Evolutionary conservation across 2,329 filamentous ascomycete species (phyloP).

Genomic region (Ustulina deusta): DNA sequence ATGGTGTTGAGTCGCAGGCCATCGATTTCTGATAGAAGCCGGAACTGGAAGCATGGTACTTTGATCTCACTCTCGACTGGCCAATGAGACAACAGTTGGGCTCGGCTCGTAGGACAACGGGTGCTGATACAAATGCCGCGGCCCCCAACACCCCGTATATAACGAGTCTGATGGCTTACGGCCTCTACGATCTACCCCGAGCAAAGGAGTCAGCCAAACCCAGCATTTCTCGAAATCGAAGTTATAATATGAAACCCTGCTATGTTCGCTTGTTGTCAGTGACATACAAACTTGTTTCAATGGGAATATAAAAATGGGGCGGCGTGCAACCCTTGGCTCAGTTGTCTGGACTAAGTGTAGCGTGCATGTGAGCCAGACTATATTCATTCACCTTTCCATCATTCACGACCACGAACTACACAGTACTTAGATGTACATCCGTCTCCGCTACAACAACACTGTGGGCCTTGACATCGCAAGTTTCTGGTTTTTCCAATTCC

Average conservation of each 20-base stretch:
- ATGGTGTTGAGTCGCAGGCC: neutral
- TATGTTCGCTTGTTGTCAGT: conserved; percentile 10
- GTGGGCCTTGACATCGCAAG: conserved; percentile 8
- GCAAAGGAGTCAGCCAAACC: neutral
- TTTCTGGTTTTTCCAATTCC: conserved; percentile 1
- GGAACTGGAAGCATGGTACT: conserved; percentile 19
- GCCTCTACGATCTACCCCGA: neutral
- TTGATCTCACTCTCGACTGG: neutral
- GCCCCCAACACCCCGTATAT: conserved; percentile 1
- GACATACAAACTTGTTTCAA: no score
- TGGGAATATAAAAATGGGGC: conserved; percentile 14
- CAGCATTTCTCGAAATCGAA: neutral
- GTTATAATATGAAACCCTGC: conserved; percentile 5
- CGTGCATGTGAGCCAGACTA: conserved; percentile 10
- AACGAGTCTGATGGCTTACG: neutral
- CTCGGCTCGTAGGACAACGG: neutral
- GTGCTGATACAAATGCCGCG: conserved; percentile 7
- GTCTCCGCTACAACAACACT: conserved; percentile 2
- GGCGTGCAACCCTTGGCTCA: conserved; percentile 22
- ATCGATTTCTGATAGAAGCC: neutral
- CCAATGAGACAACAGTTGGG: neutral
- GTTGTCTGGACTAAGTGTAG: conserved; percentile 12
- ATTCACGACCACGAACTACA: conserved; percentile 7
- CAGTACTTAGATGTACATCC: conserved; percentile 22
- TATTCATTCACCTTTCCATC: conserved; percentile 1